Evolutionary conservation across 768 basidiomycete species (phyloP).

Genomic region (Cubamyces sp.): DNA sequence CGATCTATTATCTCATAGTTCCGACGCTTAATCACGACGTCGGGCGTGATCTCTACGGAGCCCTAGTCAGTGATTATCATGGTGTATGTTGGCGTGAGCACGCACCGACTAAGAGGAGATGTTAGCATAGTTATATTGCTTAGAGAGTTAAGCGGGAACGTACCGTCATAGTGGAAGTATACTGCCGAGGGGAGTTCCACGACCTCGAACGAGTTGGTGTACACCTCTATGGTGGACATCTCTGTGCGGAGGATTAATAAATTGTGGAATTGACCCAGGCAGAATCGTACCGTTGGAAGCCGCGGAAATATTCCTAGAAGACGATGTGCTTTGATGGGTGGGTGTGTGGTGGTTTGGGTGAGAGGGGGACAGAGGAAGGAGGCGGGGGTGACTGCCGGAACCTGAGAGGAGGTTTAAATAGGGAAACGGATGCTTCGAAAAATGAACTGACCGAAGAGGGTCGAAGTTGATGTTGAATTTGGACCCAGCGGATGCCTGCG

Average conservation of each 20-base stretch:
- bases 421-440: slow-evolving; percentile 3
- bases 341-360: neutral
- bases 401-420: neutral
- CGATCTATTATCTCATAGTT: slow-evolving; percentile 23
- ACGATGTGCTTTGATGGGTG: neutral
- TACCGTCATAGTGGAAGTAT: slow-evolving; percentile 30
- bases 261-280: neutral
- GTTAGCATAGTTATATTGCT: neutral
- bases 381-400: neutral
- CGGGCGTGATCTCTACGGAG: slow-evolving; percentile 7
- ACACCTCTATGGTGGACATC: slow-evolving; percentile 28
- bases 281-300: neutral
- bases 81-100: neutral
- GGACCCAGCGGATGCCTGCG: neutral
- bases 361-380: neutral
- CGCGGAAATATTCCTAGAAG: neutral
- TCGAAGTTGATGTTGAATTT: neutral
- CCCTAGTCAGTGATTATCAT: neutral
- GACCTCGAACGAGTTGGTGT: slow-evolving; percentile 40
- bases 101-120: slow-evolving; percentile 15
- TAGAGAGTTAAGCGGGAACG: neutral
- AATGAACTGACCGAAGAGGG: neutral
- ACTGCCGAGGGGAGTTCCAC: slow-evolving; percentile 28
- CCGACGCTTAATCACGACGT: neutral
- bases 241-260: neutral